A percentile compares a stretch with the other conserved stretches of the same genome.
Conservation (phyloP, 192 early-diverging fungal species). For the Pilobolus umbonatus region DNA sequence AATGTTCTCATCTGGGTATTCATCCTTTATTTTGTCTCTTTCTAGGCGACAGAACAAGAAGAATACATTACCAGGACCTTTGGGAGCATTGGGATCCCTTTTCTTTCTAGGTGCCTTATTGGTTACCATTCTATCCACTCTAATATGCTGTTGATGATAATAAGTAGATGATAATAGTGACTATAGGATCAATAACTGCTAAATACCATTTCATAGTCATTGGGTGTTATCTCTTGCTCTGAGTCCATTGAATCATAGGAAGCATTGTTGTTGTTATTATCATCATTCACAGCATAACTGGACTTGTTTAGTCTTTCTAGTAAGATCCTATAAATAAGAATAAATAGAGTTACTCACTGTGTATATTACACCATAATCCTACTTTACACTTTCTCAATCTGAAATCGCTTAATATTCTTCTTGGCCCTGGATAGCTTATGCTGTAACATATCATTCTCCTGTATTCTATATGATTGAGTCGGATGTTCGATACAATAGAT, state of each 20-base stretch:
- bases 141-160: background rate
- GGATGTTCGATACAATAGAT: background rate
- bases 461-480: background rate
- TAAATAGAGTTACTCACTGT: background rate
- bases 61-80: constrained; percentile 41
- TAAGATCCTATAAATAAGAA: constrained; percentile 10
- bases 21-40: constrained; percentile 41
- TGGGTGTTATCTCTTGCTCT: background rate
- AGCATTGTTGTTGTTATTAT: constrained; percentile 3
- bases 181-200: background rate
- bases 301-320: constrained; percentile 14
- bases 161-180: background rate
- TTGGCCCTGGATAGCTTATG: constrained; percentile 40
- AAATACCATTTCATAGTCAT: background rate
- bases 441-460: constrained; percentile 48
- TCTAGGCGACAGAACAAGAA: constrained; percentile 38
- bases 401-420: constrained; percentile 41
- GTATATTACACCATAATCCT: background rate
- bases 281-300: background rate
- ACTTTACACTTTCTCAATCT: constrained; percentile 42
- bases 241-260: background rate
- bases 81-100: constrained; percentile 45
- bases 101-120: constrained; percentile 25
- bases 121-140: background rate
- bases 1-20: constrained; percentile 32